Evolutionary conservation across 2,329 filamentous ascomycete species (phyloP).

Genomic region (Calonectria honghensis): DNA sequence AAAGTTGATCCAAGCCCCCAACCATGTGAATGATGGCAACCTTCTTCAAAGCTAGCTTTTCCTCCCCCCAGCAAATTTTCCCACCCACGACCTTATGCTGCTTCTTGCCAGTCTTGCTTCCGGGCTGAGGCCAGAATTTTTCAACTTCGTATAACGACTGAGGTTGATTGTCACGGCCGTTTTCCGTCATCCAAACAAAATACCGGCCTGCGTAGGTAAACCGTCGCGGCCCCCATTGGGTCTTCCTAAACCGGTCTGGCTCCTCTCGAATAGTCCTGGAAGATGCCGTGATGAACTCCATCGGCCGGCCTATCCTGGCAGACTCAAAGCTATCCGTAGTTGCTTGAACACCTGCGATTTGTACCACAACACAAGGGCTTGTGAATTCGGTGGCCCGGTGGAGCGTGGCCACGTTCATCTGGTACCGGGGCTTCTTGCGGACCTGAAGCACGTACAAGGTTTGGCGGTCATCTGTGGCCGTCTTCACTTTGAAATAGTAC

Average conservation of each 20-base stretch:
- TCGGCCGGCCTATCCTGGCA: not conserved
- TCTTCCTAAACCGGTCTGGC: constrained; percentile 6
- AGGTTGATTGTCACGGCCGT: not conserved
- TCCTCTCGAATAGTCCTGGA: constrained; percentile 2
- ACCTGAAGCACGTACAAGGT: constrained; percentile 15
- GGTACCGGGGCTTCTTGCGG: constrained; percentile 2
- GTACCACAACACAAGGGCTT: constrained; percentile 15
- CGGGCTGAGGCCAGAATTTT: not conserved
- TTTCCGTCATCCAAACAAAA: constrained; percentile 13
- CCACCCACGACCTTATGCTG: not conserved
- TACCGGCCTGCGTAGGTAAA: constrained; percentile 11
- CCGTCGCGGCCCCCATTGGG: constrained; percentile 1
- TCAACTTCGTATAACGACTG: constrained; percentile 13
- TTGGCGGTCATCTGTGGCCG: constrained; percentile 15
- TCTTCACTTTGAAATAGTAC: constrained; percentile 14
- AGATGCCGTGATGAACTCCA: constrained; percentile 11
- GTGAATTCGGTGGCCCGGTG: constrained; percentile 16
- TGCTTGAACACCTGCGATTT: constrained; percentile 6
- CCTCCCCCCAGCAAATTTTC: constrained; percentile 16
- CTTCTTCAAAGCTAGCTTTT: constrained; percentile 11
- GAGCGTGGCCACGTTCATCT: constrained; percentile 5
- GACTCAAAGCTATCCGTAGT: constrained; percentile 1
- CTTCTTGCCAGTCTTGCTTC: constrained; percentile 15
- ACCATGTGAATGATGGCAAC: constrained; percentile 18
- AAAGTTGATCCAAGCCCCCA: constrained; percentile 10